phyloP scores from a whole-genome alignment of 495 filamentous ascomycete genomes.

The Neurospora sp. region DNA sequence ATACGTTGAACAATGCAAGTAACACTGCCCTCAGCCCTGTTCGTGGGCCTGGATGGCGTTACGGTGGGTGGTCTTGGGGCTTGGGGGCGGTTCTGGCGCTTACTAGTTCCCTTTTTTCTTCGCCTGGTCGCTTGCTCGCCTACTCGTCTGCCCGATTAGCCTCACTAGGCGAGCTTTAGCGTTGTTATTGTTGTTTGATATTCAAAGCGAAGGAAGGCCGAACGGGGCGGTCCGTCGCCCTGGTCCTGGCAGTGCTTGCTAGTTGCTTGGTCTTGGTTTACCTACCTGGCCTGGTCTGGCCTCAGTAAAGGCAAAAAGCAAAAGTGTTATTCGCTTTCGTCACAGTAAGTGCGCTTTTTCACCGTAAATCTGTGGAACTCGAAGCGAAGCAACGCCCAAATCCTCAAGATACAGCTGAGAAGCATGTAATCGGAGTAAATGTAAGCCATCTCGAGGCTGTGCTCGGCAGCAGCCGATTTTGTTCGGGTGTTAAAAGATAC shows the following conservation, averaged over 20 bases:
- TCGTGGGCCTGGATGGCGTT: neutral
- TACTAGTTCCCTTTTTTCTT: neutral
- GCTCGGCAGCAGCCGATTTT: neutral
- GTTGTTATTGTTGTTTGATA: neutral
- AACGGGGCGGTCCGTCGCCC: neutral
- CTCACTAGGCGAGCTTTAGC: no score
- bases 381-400: neutral
- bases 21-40: neutral
- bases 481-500: neutral
- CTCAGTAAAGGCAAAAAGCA: neutral
- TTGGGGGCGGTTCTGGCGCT: neutral
- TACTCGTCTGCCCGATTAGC: no score
- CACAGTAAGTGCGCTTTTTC: neutral
- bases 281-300: neutral
- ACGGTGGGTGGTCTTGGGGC: neutral
- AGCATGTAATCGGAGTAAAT: neutral
- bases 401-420: neutral
- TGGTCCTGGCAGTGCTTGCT: neutral
- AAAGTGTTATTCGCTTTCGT: neutral
- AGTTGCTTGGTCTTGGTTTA: neutral
- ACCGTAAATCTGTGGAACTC: neutral
- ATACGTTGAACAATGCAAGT: neutral
- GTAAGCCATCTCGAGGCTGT: neutral
- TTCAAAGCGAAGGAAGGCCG: neutral
- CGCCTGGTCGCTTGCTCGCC: neutral